Conservation (phyloP, 2,329 filamentous ascomycete genomes). For the Aspergillus sp. region DNA sequence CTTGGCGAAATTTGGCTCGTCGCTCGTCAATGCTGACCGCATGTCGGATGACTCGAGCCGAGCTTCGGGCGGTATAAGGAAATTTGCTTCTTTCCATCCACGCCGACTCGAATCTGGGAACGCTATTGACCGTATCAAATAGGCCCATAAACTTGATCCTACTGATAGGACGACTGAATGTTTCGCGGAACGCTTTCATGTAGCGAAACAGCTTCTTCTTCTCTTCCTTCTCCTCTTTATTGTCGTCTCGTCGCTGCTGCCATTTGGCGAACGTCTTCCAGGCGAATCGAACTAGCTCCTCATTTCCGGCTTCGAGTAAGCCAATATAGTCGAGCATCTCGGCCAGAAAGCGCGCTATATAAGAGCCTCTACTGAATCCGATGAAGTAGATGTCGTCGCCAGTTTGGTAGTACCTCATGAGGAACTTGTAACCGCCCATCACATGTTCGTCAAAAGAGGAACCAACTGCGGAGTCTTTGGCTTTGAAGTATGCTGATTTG, state of each 20-base stretch:
- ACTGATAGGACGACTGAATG: constrained; percentile 72
- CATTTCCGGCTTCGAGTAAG: constrained; percentile 76
- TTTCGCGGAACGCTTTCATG: constrained; percentile 78
- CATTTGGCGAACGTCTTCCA: constrained; percentile 62
- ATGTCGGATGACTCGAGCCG: constrained; percentile 58
- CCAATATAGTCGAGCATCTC: constrained; percentile 86
- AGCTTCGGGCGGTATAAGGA: constrained; percentile 59
- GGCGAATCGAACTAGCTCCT: constrained; percentile 80
- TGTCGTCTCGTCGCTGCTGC: constrained; percentile 37
- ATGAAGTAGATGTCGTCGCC: constrained; percentile 68
- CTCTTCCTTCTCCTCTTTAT: constrained; percentile 27
- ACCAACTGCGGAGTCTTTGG: constrained; percentile 71
- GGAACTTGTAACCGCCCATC: constrained; percentile 77
- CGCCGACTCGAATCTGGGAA: constrained; percentile 71
- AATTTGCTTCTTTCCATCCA: constrained; percentile 77
- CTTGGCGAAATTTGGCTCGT: constrained; percentile 60
- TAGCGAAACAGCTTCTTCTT: constrained; percentile 64
- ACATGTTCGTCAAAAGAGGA: constrained; percentile 81
- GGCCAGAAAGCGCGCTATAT: constrained; percentile 73
- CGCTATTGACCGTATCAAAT: constrained; percentile 80
- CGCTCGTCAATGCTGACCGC: constrained; percentile 61
- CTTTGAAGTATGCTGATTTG: constrained; percentile 52
- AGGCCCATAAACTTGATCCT: constrained; percentile 74
- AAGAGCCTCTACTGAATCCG: constrained; percentile 72
- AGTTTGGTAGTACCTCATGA: constrained; percentile 71